These are phyloP conservation scores for Venturia asperata DNA, from an alignment of 2,329 filamentous ascomycete genomes.

Conservation along the genomic window DNA sequence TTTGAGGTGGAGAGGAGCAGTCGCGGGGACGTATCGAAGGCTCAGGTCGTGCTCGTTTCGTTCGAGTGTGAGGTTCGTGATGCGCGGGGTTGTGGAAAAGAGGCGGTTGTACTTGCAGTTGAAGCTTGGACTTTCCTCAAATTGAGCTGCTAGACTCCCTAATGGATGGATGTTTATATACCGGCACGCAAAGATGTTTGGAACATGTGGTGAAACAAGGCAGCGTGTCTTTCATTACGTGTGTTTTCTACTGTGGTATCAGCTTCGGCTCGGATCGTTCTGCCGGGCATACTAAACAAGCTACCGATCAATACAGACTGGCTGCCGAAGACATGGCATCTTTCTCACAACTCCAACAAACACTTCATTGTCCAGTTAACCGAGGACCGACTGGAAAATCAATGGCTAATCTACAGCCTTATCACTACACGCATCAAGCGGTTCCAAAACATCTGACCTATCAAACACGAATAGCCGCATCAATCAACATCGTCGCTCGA, in stretches of 20 bases:
- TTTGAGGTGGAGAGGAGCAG: too few relatives aligned
- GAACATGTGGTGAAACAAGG: background rate
- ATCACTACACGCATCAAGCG: background rate
- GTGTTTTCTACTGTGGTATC: too few relatives aligned
- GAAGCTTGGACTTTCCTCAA: background rate
- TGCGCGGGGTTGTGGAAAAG: background rate
- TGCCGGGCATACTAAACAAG: background rate
- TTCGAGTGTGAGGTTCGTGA: background rate
- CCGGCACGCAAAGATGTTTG: background rate
- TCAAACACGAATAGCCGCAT: background rate
- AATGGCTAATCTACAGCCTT: background rate
- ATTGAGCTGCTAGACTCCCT: background rate
- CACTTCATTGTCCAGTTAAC: background rate
- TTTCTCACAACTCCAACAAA: background rate
- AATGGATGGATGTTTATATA: background rate
- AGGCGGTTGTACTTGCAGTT: background rate
- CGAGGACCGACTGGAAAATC: background rate
- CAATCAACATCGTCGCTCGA: constrained; percentile 7
- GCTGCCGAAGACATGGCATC: background rate
- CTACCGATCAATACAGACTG: background rate
- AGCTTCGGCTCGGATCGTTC: background rate
- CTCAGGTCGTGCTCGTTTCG: background rate
- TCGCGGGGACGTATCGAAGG: background rate
- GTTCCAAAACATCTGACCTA: background rate
- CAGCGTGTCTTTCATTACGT: background rate